These are phyloP conservation scores for Metschnikowia colocasiae DNA, from an alignment of 805 yeast species.

Conservation along the genomic window DNA sequence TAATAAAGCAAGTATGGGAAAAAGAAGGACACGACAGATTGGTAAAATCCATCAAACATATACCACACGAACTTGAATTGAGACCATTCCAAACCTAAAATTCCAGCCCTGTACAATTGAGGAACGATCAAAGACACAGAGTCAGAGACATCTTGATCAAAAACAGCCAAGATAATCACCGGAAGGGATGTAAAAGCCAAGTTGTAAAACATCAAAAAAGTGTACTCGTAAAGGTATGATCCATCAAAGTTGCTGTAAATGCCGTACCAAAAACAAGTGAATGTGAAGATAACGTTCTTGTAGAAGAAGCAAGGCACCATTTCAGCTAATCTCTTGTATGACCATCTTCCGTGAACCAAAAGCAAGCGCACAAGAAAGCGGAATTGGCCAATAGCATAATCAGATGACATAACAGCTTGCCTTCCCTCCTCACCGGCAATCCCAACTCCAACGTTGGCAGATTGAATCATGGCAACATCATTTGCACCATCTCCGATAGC, in stretches of 20 bases:
- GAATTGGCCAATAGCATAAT: slow-evolving; percentile 82
- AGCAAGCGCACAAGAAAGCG: slow-evolving; percentile 64
- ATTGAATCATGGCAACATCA: slow-evolving; percentile 88
- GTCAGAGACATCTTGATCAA: slow-evolving; percentile 78
- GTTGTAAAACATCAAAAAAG: slow-evolving; percentile 75
- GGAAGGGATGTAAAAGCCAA: slow-evolving; percentile 82
- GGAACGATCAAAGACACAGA: slow-evolving; percentile 69
- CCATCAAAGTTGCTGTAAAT: slow-evolving; percentile 75
- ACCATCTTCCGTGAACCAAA: slow-evolving; percentile 83
- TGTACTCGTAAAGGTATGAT: slow-evolving; percentile 71
- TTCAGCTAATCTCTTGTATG: slow-evolving; percentile 74
- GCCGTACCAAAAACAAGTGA: slow-evolving; percentile 79
- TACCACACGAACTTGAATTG: slow-evolving; percentile 65
- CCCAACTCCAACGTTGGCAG: slow-evolving; percentile 86
- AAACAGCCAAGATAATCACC: slow-evolving; percentile 69
- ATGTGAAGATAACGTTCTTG: slow-evolving; percentile 71
- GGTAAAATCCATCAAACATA: slow-evolving; percentile 75
- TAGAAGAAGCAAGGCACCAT: slow-evolving; percentile 81
- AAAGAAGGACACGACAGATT: slow-evolving; percentile 67
- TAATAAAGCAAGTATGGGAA: slow-evolving; percentile 58
- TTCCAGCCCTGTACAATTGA: slow-evolving; percentile 70
- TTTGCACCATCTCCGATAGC: slow-evolving; percentile 90
- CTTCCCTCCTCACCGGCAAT: slow-evolving; percentile 91
- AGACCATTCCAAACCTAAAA: slow-evolving; percentile 67
- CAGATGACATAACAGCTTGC: slow-evolving; percentile 86